These are phyloP conservation scores for Cryptococcus floricola DNA, from an alignment of 1,284 basidiomycete genomes.

Conservation along the genomic window DNA sequence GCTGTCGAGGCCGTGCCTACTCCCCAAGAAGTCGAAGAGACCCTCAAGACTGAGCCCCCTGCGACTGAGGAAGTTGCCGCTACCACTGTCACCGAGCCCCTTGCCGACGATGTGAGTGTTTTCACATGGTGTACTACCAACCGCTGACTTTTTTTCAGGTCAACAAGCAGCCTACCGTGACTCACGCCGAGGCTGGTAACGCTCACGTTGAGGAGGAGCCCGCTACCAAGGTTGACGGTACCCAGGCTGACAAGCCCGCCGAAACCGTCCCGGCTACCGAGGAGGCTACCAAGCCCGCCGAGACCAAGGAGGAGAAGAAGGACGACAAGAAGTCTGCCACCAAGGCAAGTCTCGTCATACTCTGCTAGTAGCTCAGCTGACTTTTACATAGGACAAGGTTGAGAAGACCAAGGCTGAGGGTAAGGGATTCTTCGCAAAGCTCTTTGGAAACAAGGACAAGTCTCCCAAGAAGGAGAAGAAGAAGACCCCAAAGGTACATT, in stretches of 20 bases:
- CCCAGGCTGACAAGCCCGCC: constrained; percentile 19
- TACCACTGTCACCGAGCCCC: constrained; percentile 19
- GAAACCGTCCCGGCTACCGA: constrained; percentile 14
- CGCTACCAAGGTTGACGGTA: constrained; percentile 32
- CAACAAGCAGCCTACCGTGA: constrained; percentile 32
- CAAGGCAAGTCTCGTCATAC: constrained; percentile 23
- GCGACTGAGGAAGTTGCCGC: constrained; percentile 19
- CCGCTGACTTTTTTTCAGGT: constrained; percentile 8
- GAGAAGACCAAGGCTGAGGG: constrained; percentile 40
- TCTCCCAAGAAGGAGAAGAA: constrained; percentile 42
- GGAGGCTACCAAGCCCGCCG: constrained; percentile 15
- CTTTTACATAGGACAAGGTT: constrained; percentile 26
- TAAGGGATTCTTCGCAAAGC: constrained; percentile 39
- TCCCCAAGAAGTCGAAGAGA: constrained; percentile 24
- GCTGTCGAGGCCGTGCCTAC: constrained; percentile 19
- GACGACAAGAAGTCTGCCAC: constrained; percentile 33
- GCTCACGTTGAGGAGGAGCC: constrained; percentile 30
- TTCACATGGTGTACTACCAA: not conserved
- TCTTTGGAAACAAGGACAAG: constrained; percentile 36
- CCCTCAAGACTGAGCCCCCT: constrained; percentile 13
- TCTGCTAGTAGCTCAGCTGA: not conserved
- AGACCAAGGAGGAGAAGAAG: constrained; percentile 21
- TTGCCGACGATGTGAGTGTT: constrained; percentile 21
- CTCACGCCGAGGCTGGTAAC: constrained; percentile 34
- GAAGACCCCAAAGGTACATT: constrained; percentile 41